Conservation (phyloP, 2,329 filamentous ascomycete genomes). For the Botrytis hyacinthi region DNA sequence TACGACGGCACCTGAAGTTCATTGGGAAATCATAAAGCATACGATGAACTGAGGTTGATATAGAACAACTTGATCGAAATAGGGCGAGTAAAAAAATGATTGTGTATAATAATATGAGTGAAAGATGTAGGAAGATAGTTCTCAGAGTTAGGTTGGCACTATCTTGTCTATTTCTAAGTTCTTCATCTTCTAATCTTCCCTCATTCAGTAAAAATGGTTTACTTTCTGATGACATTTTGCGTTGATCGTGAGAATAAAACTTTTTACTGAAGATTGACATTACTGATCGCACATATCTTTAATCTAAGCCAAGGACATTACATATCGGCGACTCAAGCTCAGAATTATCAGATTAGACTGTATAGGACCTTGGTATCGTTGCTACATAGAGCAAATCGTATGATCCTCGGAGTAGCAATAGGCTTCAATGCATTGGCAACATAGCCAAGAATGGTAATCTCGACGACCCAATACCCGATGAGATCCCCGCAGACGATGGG, state of each 20-base stretch:
- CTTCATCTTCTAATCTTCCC: neutral
- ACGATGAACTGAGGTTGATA: slow-evolving; percentile 9
- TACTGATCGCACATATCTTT: neutral
- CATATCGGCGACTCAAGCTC: neutral
- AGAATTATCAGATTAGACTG: neutral
- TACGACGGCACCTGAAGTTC: neutral
- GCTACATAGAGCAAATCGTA: neutral
- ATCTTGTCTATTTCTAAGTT: too few relatives aligned
- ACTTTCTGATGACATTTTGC: slow-evolving; percentile 4
- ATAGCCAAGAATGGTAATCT: neutral
- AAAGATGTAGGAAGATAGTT: neutral
- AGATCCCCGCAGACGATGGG: neutral
- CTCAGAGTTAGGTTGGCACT: neutral
- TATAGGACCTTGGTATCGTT: neutral
- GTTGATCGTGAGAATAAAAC: too few relatives aligned
- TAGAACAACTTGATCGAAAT: neutral
- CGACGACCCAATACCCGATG: neutral
- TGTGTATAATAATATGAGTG: neutral
- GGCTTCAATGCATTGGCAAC: neutral
- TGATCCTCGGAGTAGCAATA: neutral
- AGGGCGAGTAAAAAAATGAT: neutral
- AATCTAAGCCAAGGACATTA: neutral
- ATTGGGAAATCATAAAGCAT: neutral
- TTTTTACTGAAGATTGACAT: neutral
- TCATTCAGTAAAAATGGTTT: slow-evolving; percentile 6